Base-by-base conservation (phyloP, 306 rosid genomes). In the Mucuna pruriens region DNA sequence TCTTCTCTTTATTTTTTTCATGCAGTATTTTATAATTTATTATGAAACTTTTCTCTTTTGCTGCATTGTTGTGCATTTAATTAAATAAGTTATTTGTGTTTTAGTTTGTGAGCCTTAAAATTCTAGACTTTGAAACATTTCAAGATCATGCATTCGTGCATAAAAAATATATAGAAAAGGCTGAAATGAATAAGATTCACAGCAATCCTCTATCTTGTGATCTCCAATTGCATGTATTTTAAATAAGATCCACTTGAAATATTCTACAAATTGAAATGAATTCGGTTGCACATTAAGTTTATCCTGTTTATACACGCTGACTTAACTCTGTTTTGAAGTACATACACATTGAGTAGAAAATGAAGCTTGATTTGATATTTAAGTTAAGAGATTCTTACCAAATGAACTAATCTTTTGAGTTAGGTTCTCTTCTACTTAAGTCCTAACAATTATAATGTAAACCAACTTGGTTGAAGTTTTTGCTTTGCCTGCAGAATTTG, bases 31-130 rank as follows among this genome's bases (percentile, higher is more conserved):
- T 60, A 9, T 36, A 3, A 58, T 70, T 70, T 70, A 60, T 25
- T 12, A 45, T 4, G 1, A 62, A 9, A 58, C 16, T 11, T 9
- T 16, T 44, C 16, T 29, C 44, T 19, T 68, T 58, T 42, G 49
- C 1, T 44, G 55, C 45, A 20, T 17, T 49, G n/a, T 49, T 20
- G 65, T 65, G 42, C 20, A 44, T 44, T 31, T 42, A 2, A 33
- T 16, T 31, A 19, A 6, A 22, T 25, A 3, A 15, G 74, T 31
- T n/a, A 3, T 69, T 8, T 11, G 9, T 54, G 45, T 25, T 79
- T 25, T 79, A 6, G 63, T 29, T 62, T 76, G 17, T 55, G 39
- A 75, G 71, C 49, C 23, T 54, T 71, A 16, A 25, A 23, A 17
- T 5, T 36, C 34, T 26, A 38, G 26, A 6, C 7, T 60, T 57